Conservation (phyloP, 371 early-diverging fungal species). For the Rhizopus sp. region DNA sequence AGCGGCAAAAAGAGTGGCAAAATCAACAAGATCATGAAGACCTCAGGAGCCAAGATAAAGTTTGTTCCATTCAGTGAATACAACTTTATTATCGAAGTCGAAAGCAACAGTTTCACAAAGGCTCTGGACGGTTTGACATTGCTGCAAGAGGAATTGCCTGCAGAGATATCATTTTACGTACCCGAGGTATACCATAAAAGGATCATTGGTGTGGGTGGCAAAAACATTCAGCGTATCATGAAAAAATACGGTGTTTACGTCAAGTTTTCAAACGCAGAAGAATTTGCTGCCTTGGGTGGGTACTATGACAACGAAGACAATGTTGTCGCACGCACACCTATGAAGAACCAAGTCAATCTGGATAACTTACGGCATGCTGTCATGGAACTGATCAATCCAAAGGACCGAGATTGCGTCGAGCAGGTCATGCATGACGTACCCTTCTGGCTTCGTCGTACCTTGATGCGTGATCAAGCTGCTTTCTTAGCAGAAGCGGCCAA, state of each 20-base stretch:
- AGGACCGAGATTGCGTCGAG: conserved; percentile 52
- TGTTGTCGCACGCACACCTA: conserved; percentile 85
- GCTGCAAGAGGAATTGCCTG: conserved; percentile 84
- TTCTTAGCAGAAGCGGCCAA: conserved; percentile 44
- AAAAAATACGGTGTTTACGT: conserved; percentile 95
- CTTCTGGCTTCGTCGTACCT: conserved; percentile 43
- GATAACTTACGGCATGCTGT: conserved; percentile 70
- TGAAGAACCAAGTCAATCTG: conserved; percentile 76
- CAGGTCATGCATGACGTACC: conserved; percentile 37
- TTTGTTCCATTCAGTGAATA: conserved; percentile 68
- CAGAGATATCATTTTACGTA: conserved; percentile 85
- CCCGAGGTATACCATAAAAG: conserved; percentile 91
- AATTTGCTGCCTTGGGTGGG: conserved; percentile 78
- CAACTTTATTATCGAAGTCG: conserved; percentile 78
- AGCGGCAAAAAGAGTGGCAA: conserved; percentile 96
- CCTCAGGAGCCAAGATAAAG: conserved; percentile 57
- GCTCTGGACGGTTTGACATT: conserved; percentile 71
- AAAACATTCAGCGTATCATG: conserved; percentile 95
- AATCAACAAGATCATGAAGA: conserved; percentile 82
- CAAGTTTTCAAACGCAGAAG: conserved; percentile 87
- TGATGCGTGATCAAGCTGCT: conserved; percentile 39
- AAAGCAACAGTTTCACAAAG: conserved; percentile 53
- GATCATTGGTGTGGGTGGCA: conserved; percentile 94
- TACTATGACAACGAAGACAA: conserved; percentile 83
- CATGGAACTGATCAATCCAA: conserved; percentile 71